Evolutionary conservation across 2,329 filamentous ascomycete species (phyloP).

Genomic region (Bimuria novae-zelandiae): DNA sequence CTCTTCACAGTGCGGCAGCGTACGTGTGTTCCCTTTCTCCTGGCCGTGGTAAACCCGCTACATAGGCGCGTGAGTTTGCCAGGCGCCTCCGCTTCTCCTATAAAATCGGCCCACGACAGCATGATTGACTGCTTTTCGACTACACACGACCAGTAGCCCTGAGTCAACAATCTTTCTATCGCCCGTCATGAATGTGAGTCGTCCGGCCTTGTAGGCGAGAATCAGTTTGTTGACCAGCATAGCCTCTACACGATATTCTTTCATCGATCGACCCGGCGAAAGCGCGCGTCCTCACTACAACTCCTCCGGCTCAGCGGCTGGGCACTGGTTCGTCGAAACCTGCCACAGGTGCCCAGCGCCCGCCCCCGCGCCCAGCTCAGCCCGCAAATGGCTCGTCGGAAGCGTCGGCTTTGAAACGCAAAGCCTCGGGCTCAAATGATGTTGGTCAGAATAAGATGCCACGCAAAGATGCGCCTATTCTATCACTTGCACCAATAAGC

Average conservation of each 20-base stretch:
- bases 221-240: conserved; percentile 9
- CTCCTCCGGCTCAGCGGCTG: conserved; percentile 25
- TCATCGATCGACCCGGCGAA: conserved; percentile 43
- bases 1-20: conserved; percentile 10
- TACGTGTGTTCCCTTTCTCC: conserved; percentile 25
- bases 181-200: conserved; percentile 47
- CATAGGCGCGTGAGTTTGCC: conserved; percentile 17
- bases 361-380: conserved; percentile 32
- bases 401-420: conserved; percentile 47
- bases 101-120: conserved; percentile 28
- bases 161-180: conserved; percentile 39
- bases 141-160: conserved; percentile 43
- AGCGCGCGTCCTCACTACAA: conserved; percentile 25
- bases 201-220: conserved; percentile 1
- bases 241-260: conserved; percentile 44
- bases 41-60: conserved; percentile 23
- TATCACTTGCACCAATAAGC: conserved; percentile 30
- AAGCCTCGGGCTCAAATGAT: conserved; percentile 44
- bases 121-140: conserved; percentile 40
- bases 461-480: conserved; percentile 38
- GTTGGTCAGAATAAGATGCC: conserved; percentile 37
- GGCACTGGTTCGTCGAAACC: conserved; percentile 38
- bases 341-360: conserved; percentile 12
- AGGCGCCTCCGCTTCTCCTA: conserved; percentile 4
- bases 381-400: conserved; percentile 35